Conservation (phyloP, 164 flowering plant genomes). For the Tinospora cordifolia region DNA sequence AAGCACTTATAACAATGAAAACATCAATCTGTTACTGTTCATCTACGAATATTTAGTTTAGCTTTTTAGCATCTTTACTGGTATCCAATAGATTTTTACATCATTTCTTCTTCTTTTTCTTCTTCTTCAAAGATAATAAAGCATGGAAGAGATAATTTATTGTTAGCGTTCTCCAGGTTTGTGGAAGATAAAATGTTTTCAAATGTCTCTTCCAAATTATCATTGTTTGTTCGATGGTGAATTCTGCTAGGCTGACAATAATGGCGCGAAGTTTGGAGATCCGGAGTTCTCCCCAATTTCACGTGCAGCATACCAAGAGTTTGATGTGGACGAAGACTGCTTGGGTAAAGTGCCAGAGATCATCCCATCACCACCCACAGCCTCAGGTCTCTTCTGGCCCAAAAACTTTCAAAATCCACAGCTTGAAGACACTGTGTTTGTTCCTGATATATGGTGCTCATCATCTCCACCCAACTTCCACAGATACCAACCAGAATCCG, state of each 20-base stretch:
- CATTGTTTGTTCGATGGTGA: slow-evolving; percentile 7
- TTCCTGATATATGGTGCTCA: slow-evolving; percentile 50
- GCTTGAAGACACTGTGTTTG: slow-evolving; percentile 37
- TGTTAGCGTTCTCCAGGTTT: background rate
- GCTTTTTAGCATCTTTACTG: background rate
- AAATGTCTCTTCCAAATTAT: background rate
- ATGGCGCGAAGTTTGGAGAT: slow-evolving; percentile 52
- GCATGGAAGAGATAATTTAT: slow-evolving; percentile 6
- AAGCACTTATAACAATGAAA: no score
- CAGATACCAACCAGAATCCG: slow-evolving; percentile 6
- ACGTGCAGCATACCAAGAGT: slow-evolving; percentile 35
- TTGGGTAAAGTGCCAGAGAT: slow-evolving; percentile 53
- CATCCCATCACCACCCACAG: slow-evolving; percentile 62
- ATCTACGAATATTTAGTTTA: background rate
- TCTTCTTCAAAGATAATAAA: background rate
- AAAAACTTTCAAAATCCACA: slow-evolving; percentile 20
- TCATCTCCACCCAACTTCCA: slow-evolving; percentile 12
- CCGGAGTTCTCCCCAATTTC: slow-evolving; percentile 50
- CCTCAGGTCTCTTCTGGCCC: slow-evolving; percentile 71
- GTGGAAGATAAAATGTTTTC: slow-evolving; percentile 2
- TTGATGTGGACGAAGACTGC: slow-evolving; percentile 40
- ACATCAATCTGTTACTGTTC: background rate
- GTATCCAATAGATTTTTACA: background rate
- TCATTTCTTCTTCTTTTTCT: background rate
- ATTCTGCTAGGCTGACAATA: slow-evolving; percentile 38